phyloP scores from a whole-genome alignment of 2,329 filamentous ascomycete genomes.

The Plenodomus tracheiphilus region DNA sequence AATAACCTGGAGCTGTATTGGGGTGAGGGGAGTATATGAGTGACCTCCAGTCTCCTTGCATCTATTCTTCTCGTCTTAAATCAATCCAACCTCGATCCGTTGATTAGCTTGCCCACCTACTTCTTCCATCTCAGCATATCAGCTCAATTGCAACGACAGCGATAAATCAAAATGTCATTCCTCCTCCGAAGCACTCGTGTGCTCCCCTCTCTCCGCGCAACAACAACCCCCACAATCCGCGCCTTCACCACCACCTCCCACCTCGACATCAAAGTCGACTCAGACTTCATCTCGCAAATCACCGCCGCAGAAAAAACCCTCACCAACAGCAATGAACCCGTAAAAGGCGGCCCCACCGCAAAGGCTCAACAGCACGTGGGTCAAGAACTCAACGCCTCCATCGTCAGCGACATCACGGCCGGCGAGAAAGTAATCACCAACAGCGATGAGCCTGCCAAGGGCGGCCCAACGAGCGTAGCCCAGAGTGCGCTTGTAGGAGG shows the following conservation, averaged over 20 bases:
- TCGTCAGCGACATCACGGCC: constrained; percentile 48
- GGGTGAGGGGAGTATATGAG: neutral
- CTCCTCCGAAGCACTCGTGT: neutral
- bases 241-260: constrained; percentile 18
- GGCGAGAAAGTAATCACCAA: constrained; percentile 49
- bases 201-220: neutral
- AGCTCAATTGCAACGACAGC: too few relatives aligned
- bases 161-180: neutral
- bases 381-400: constrained; percentile 36
- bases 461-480: constrained; percentile 46
- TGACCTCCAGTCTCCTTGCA: neutral
- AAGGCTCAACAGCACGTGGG: constrained; percentile 46
- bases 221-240: neutral
- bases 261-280: constrained; percentile 30
- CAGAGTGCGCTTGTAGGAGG: constrained; percentile 23
- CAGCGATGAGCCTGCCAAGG: constrained; percentile 34
- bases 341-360: constrained; percentile 47
- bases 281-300: constrained; percentile 49
- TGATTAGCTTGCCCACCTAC: too few relatives aligned
- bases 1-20: neutral
- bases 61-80: neutral
- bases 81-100: neutral
- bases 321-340: constrained; percentile 42
- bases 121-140: too few relatives aligned
- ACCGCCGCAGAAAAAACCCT: constrained; percentile 46